Evolutionary conservation across 306 rosid species (phyloP).

Genomic region (Vachellia pachyceras): DNA sequence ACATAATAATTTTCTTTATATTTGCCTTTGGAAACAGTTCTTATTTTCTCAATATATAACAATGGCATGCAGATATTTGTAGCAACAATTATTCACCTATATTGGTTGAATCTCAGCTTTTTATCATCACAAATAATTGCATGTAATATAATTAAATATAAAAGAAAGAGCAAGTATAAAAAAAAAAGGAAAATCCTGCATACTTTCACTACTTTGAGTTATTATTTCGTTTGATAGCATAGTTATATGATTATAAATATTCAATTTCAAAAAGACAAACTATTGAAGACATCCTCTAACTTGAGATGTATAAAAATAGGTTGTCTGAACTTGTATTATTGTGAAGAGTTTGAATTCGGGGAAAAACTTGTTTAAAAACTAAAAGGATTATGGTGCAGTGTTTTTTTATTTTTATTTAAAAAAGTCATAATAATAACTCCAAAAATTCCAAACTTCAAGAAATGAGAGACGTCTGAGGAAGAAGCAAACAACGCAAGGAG

Average conservation of each 20-base stretch:
- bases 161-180: neutral
- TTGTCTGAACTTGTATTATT: neutral
- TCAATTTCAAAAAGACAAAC: neutral
- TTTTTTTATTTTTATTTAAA: too few species aligned
- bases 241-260: neutral
- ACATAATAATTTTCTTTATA: neutral
- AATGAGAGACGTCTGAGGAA: constrained; percentile 37
- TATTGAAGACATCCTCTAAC: neutral
- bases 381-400: too few species aligned
- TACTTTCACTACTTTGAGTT: neutral
- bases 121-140: neutral
- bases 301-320: neutral
- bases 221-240: neutral
- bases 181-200: neutral
- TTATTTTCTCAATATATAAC: neutral
- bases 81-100: neutral
- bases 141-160: neutral
- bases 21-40: neutral
- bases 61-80: neutral
- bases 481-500: constrained; percentile 51
- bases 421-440: neutral
- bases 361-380: neutral
- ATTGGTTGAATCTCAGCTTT: constrained; percentile 18
- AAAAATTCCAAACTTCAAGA: neutral
- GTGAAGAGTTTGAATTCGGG: neutral